Evolutionary conservation across 2,329 filamentous ascomycete genomes (phyloP).

Genomic region (Ophidiomyces ophidiicola): DNA sequence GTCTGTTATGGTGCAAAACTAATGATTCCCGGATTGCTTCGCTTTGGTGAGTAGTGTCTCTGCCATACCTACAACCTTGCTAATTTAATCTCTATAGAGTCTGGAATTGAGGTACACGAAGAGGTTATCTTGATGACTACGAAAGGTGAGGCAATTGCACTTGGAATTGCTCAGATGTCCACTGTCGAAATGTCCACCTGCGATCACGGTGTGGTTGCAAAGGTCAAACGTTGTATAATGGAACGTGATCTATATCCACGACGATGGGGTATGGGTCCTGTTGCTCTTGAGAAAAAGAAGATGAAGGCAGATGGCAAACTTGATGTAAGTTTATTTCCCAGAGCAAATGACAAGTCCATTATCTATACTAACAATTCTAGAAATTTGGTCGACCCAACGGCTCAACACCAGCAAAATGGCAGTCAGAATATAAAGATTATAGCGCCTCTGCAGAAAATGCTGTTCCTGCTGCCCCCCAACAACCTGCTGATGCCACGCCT

Average conservation of each 20-base stretch:
- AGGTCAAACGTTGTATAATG: conserved; percentile 99
- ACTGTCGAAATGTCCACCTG: conserved; percentile 94
- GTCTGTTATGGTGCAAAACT: conserved; percentile 98
- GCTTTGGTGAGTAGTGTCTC: conserved; percentile 56
- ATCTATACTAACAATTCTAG: conserved; percentile 32
- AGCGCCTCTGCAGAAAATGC: conserved; percentile 34
- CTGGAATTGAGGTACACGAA: conserved; percentile 84
- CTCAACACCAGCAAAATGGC: conserved; percentile 87
- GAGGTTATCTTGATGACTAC: conserved; percentile 98
- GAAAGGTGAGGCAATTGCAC: conserved; percentile 95
- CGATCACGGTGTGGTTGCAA: conserved; percentile 94
- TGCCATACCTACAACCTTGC: conserved; percentile 3
- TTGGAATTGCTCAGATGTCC: conserved; percentile 95
- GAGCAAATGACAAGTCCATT: neutral
- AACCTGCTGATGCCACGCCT: conserved; percentile 35
- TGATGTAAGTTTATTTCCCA: conserved; percentile 45
- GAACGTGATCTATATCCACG: conserved; percentile 95
- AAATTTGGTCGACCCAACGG: conserved; percentile 93
- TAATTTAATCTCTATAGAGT: conserved; percentile 43
- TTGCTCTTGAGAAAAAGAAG: conserved; percentile 97
- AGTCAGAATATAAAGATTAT: conserved; percentile 83
- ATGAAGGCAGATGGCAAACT: conserved; percentile 96
- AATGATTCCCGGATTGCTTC: conserved; percentile 90
- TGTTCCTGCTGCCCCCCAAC: conserved; percentile 34
- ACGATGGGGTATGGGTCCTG: conserved; percentile 89